Evolutionary conservation across 495 filamentous ascomycete genomes (phyloP).

Genomic region (Ascodesmis nigricans): DNA sequence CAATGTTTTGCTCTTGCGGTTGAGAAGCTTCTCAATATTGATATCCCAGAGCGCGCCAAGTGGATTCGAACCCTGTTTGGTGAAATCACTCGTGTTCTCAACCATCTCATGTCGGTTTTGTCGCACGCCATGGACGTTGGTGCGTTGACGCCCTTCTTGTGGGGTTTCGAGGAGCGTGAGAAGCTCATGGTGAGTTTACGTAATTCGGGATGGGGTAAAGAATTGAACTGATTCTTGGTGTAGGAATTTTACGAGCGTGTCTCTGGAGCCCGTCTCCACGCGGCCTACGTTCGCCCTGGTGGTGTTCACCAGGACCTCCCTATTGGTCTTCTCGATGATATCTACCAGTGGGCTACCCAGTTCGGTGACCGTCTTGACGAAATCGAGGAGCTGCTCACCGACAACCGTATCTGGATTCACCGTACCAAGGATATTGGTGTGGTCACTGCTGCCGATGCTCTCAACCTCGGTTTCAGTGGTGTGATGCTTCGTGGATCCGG

Average conservation of each 20-base stretch:
- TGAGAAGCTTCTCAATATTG: conserved; percentile 94
- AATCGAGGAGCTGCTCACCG: conserved; percentile 93
- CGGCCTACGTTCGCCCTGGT: conserved; percentile 92
- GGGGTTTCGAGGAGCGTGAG: conserved; percentile 99
- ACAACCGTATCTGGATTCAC: conserved; percentile 97
- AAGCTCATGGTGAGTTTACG: conserved; percentile 77
- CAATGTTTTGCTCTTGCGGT: conserved; percentile 89
- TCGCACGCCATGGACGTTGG: conserved; percentile 99
- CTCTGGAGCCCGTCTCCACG: conserved; percentile 91
- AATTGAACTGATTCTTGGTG: background rate
- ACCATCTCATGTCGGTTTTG: conserved; percentile 95
- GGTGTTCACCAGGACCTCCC: conserved; percentile 93
- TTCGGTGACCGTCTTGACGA: conserved; percentile 99
- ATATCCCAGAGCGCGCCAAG: conserved; percentile 88
- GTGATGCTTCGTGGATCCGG: conserved; percentile 96
- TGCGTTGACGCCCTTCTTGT: conserved; percentile 92
- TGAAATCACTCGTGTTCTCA: conserved; percentile 84
- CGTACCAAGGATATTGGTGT: conserved; percentile 81
- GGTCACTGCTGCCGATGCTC: conserved; percentile 71
- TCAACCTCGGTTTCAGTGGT: conserved; percentile 89
- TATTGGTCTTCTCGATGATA: conserved; percentile 87
- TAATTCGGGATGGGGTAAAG: background rate
- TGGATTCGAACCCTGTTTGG: conserved; percentile 93
- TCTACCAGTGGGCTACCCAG: conserved; percentile 99
- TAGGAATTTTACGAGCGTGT: conserved; percentile 99